Evolutionary conservation across 768 basidiomycete species (phyloP), one percentile per base, ranked within the genome.

Genomic region (Tremella fuciformis): DNA sequence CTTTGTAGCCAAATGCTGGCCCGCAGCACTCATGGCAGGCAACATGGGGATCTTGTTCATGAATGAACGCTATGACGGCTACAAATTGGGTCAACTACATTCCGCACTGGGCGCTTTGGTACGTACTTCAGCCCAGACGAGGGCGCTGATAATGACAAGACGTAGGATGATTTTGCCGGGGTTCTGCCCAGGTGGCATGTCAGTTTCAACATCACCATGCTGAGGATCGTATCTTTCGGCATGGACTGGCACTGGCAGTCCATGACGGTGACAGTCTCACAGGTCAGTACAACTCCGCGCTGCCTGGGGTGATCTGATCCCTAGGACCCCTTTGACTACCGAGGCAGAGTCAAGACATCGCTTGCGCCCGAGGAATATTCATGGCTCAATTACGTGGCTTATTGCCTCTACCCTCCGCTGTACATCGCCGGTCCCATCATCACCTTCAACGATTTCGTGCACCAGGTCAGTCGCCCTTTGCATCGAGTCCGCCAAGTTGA

Each of bases 351-450:
- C 19, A 69, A 78, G 2, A 78, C 80, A 0, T 69, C 84, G 2
- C 88, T 91, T 59, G 70, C 84, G 0, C 71, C 75, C 11, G 80
- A 81, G 11, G 76, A 81, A 51, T 96, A 92, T 72, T 82, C 84
- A 1, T 86, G 84, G 63, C 49, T 78, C 16, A 87, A 88, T 69
- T 94, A 90, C 74, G 53, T 96, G 9, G 82, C 88, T 21, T 98
- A 97, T 71, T 81, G 83, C n/a, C 78, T 97, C 8, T 99, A 98
- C 70, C 85, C 93, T 0, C 93, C 96, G 1, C 80, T 98, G 11
- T 99, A 97, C 73, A 88, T 98, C 51, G 93, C 89, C 1, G 94
- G 96, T 0, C 96, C 96, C 0, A 93, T 98, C 65, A 84, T 98
- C 74, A 88, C 93, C 0, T 98, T 91, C 81, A 94, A 94, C 70